A percentile compares a stretch with the other conserved stretches of the same genome.
Evolutionary conservation across 352 stramenopile genomes (phyloP).

Genomic region (Pythium volutum): DNA sequence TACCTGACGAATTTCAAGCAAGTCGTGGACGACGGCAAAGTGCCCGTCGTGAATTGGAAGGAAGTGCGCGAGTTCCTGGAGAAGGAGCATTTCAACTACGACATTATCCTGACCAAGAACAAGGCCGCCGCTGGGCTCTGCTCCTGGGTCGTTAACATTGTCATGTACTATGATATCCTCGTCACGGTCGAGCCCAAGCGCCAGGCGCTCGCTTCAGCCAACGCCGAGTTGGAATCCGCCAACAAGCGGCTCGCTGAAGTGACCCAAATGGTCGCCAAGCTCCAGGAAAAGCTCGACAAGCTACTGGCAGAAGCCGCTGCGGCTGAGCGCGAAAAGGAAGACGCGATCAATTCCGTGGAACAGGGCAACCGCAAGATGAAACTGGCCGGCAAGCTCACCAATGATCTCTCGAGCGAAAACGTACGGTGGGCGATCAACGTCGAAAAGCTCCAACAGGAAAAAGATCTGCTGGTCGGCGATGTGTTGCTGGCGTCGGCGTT

Average conservation of each 20-base stretch:
- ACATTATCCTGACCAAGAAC: conserved; percentile 95
- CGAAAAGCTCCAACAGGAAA: conserved; percentile 89
- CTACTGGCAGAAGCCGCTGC: conserved; percentile 87
- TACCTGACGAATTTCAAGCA: conserved; percentile 93
- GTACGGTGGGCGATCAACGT: conserved; percentile 94
- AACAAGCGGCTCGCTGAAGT: conserved; percentile 89
- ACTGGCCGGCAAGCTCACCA: conserved; percentile 93
- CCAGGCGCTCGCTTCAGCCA: conserved; percentile 88
- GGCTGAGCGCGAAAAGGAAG: conserved; percentile 92
- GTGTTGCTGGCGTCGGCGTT: conserved; percentile 93
- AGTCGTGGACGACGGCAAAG: conserved; percentile 91
- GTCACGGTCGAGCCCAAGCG: conserved; percentile 94
- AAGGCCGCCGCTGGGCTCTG: conserved; percentile 92
- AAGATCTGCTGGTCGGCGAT: conserved; percentile 91
- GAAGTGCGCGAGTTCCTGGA: conserved; percentile 92
- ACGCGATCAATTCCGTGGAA: conserved; percentile 91
- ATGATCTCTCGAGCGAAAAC: conserved; percentile 94
- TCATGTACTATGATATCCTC: conserved; percentile 97
- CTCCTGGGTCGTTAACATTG: conserved; percentile 95
- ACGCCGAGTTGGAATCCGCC: conserved; percentile 87
- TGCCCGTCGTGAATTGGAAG: conserved; percentile 92
- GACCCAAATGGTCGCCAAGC: conserved; percentile 87
- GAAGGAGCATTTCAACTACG: conserved; percentile 94
- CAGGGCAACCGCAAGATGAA: conserved; percentile 94
- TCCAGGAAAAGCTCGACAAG: conserved; percentile 92